Percentiles rank a stretch among this genome's conserved stretches.
Evolutionary conservation across 208 protist species (phyloP).

Genomic region (Trypanosoma mega): DNA sequence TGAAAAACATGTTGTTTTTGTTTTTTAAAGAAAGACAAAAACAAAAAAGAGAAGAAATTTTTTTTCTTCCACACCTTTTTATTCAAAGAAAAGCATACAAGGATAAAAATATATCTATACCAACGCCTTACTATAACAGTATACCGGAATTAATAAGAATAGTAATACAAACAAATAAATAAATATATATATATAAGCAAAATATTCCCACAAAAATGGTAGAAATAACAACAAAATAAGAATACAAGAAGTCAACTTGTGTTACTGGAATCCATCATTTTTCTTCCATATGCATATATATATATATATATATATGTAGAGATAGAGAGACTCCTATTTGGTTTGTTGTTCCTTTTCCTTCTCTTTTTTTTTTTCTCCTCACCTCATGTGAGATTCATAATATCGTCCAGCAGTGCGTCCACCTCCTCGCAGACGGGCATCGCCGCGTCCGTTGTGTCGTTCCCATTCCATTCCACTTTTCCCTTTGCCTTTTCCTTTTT

Average conservation of each 20-base stretch:
- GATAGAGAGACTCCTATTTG: neutral
- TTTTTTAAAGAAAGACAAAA: constrained; percentile 2
- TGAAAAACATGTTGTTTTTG: too few species aligned
- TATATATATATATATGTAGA: neutral
- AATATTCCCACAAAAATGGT: neutral
- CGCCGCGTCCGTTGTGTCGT: neutral
- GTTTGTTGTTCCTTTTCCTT: neutral
- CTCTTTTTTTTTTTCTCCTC: neutral
- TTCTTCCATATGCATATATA: too few species aligned
- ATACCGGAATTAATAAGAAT: too few species aligned
- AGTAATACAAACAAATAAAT: too few species aligned
- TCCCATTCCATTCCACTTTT: neutral
- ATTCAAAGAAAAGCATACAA: too few species aligned
- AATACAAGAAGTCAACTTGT: neutral
- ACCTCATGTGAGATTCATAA: constrained; percentile 48
- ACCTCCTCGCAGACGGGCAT: constrained; percentile 28
- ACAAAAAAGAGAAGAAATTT: neutral
- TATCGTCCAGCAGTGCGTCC: constrained; percentile 61
- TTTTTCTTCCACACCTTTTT: too few species aligned
- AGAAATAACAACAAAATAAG: constrained; percentile 5
- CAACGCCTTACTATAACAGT: too few species aligned
- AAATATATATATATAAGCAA: constrained; percentile 1
- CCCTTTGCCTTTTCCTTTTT: neutral
- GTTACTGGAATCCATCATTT: too few species aligned
- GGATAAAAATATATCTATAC: too few species aligned